These are phyloP conservation scores for Abrus pulchellus DNA, from an alignment of 306 rosid genomes.

Conservation along the genomic window DNA sequence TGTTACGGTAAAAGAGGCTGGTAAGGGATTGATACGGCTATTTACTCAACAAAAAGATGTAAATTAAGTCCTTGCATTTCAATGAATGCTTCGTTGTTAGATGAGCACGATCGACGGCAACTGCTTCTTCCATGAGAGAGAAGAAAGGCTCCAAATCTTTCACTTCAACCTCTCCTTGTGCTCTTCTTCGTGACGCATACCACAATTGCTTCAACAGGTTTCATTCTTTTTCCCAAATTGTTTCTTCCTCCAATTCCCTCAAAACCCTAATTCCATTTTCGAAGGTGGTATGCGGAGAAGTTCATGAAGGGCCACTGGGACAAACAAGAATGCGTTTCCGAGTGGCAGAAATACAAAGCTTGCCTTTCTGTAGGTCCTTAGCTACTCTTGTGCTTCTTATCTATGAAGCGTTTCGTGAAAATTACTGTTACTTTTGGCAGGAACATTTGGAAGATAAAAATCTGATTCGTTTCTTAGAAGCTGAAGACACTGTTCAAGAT, in stretches of 20 bases:
- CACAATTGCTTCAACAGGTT: conserved; percentile 93
- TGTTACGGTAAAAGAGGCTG: no score
- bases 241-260: neutral
- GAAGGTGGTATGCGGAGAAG: conserved; percentile 84
- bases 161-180: conserved; percentile 75
- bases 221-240: neutral
- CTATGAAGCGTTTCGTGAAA: neutral
- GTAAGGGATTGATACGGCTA: no score
- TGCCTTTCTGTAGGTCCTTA: conserved; percentile 72
- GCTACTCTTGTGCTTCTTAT: neutral
- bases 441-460: conserved; percentile 77
- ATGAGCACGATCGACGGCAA: neutral
- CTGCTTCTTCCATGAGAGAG: conserved; percentile 47
- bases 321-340: conserved; percentile 75
- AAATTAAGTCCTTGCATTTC: no score
- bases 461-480: conserved; percentile 78
- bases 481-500: conserved; percentile 57
- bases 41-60: no score
- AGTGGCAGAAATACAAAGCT: conserved; percentile 87
- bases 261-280: conserved; percentile 48
- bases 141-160: conserved; percentile 60
- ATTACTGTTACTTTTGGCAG: conserved; percentile 50
- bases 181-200: conserved; percentile 77
- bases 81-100: neutral
- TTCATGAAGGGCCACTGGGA: conserved; percentile 79